These are phyloP conservation scores for Arthromyces matolae DNA, from an alignment of 768 basidiomycete species.

Conservation along the genomic window DNA sequence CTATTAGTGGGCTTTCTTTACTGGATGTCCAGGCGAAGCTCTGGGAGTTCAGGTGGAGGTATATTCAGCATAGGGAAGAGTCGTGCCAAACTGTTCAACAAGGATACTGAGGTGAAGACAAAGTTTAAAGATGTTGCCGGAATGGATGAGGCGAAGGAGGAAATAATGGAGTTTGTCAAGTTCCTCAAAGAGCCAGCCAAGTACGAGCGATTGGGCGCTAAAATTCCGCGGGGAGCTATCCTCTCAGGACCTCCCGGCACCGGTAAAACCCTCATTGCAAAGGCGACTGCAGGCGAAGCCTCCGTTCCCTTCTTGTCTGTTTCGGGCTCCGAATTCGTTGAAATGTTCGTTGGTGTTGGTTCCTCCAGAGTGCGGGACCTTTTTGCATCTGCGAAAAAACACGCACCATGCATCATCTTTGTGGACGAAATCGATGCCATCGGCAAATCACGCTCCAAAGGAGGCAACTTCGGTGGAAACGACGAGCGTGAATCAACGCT, in stretches of 20 bases:
- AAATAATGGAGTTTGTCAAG: slow-evolving; percentile 99
- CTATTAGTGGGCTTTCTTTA: slow-evolving; percentile 87
- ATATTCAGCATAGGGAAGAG: slow-evolving; percentile 98
- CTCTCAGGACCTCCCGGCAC: slow-evolving; percentile 96
- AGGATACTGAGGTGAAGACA: slow-evolving; percentile 90
- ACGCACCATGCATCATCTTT: slow-evolving; percentile 98
- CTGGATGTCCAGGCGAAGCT: slow-evolving; percentile 77
- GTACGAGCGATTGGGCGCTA: slow-evolving; percentile 95
- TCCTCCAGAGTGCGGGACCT: slow-evolving; percentile 96
- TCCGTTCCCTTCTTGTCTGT: slow-evolving; percentile 97
- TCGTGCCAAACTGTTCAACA: slow-evolving; percentile 91
- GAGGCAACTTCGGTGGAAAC: slow-evolving; percentile 78
- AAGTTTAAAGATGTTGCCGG: slow-evolving; percentile 97
- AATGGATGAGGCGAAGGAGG: slow-evolving; percentile 99
- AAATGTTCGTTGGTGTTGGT: slow-evolving; percentile 99
- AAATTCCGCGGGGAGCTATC: slow-evolving; percentile 94
- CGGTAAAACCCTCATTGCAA: slow-evolving; percentile 96
- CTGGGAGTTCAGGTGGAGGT: slow-evolving; percentile 70
- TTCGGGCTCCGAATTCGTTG: slow-evolving; percentile 98
- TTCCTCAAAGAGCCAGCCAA: slow-evolving; percentile 94
- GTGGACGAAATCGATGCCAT: slow-evolving; percentile 99
- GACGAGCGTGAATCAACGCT: slow-evolving; percentile 97
- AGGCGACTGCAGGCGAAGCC: slow-evolving; percentile 98
- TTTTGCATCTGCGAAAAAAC: slow-evolving; percentile 95
- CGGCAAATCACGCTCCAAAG: slow-evolving; percentile 85